phyloP scores from a whole-genome alignment of 176 grass and related monocot species.

The Triticum aestivum region DNA sequence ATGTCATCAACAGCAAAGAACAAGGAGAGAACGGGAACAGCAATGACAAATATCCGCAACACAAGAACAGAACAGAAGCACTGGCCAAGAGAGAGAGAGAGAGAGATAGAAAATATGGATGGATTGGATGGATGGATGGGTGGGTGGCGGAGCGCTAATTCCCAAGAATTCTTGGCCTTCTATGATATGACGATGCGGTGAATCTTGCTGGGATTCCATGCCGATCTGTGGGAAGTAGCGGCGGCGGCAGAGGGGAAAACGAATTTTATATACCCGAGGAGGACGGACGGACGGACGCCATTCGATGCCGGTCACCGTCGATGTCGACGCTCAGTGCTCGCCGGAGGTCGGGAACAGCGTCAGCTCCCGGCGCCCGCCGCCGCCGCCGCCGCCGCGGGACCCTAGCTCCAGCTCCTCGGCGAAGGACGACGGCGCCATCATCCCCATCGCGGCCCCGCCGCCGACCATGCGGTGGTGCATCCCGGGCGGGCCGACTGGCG shows the following conservation, averaged over 20 bases:
- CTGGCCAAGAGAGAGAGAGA: background rate
- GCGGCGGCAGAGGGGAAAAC: conserved; percentile 25
- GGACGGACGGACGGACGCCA: conserved; percentile 19
- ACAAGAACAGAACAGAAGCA: conserved; percentile 23
- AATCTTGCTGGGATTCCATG: conserved; percentile 40
- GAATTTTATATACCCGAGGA: conserved; percentile 63
- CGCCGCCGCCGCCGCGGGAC: conserved; percentile 43
- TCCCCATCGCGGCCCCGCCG: conserved; percentile 36
- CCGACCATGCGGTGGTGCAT: conserved; percentile 80
- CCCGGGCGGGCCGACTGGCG: conserved; percentile 46
- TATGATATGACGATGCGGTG: conserved; percentile 7
- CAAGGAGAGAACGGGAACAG: conserved; percentile 16
- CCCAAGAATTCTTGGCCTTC: conserved; percentile 56
- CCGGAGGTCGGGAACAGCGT: conserved; percentile 83
- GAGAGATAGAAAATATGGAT: background rate
- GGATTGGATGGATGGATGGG: background rate
- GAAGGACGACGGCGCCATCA: conserved; percentile 50
- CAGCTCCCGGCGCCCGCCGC: conserved; percentile 55
- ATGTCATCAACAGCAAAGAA: conserved; percentile 42
- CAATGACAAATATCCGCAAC: conserved; percentile 36
- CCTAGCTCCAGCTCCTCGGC: conserved; percentile 72
- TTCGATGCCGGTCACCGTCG: conserved; percentile 22
- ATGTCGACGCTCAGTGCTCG: conserved; percentile 45
- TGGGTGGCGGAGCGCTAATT: conserved; percentile 26
- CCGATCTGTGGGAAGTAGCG: conserved; percentile 51